Evolutionary conservation across 2,329 filamentous ascomycete genomes (phyloP).

Genomic region (Penicillium sp.): DNA sequence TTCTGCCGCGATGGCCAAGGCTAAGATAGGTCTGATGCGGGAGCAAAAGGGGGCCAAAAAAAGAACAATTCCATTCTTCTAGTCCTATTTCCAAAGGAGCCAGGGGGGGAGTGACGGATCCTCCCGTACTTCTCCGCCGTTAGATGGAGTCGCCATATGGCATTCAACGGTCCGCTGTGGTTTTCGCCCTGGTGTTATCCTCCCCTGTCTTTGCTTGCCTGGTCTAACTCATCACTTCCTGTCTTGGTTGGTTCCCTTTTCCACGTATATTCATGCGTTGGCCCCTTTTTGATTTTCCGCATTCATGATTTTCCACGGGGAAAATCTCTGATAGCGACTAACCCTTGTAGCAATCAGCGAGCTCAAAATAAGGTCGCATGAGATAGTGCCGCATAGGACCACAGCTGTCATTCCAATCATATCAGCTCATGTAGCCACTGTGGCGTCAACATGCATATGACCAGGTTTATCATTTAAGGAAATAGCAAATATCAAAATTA

Average conservation of each 20-base stretch:
- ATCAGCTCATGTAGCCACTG: background rate
- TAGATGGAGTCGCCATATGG: conserved; percentile 20
- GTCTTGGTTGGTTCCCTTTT: background rate
- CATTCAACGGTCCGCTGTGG: conserved; percentile 16
- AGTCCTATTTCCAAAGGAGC: background rate
- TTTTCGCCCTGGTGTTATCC: conserved; percentile 7
- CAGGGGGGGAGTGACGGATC: conserved; percentile 13
- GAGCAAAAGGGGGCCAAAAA: background rate
- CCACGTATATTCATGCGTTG: background rate
- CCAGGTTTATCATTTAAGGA: background rate
- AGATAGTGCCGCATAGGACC: background rate
- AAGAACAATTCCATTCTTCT: background rate
- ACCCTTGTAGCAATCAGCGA: background rate
- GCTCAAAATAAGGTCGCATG: background rate
- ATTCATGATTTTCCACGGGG: background rate
- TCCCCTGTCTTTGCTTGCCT: background rate
- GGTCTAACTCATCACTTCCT: background rate
- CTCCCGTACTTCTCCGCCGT: conserved; percentile 19
- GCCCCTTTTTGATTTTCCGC: background rate
- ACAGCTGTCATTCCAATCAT: background rate
- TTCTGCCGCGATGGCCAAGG: background rate
- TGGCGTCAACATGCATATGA: background rate
- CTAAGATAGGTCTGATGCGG: conserved; percentile 7
- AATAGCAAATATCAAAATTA: background rate
- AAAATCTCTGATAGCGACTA: background rate